Percentiles rank a stretch among this genome's conserved stretches.
These are phyloP conservation scores for Hypomyces perniciosus DNA, from an alignment of 2,329 filamentous ascomycete species.

Conservation along the genomic window DNA sequence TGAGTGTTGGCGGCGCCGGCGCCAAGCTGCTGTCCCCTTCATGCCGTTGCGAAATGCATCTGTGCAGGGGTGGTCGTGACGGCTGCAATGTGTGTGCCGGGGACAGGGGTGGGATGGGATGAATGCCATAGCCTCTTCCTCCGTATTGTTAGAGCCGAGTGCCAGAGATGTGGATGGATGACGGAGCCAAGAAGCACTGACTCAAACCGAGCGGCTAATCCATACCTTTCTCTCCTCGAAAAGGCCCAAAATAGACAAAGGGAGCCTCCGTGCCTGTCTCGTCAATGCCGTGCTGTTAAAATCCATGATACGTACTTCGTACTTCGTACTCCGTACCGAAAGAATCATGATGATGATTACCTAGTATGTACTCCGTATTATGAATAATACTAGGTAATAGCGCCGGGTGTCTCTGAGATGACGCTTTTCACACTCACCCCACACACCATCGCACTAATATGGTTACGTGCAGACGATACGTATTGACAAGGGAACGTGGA, in stretches of 20 bases:
- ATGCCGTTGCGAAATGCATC: conserved; percentile 11
- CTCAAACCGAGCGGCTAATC: too few species aligned
- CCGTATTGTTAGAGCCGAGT: conserved; percentile 6
- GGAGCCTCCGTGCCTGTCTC: too few species aligned
- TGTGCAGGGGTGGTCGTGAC: conserved; percentile 13
- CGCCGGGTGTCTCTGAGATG: too few species aligned
- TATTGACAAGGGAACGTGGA: not conserved
- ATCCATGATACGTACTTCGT: too few species aligned
- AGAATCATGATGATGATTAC: too few species aligned
- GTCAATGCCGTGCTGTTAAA: too few species aligned
- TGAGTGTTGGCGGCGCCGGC: conserved; percentile 10
- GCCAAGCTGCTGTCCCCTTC: conserved; percentile 9
- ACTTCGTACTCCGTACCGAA: too few species aligned
- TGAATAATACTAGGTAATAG: too few species aligned
- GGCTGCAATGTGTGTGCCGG: conserved; percentile 13
- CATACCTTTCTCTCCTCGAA: too few species aligned
- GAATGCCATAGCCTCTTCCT: conserved; percentile 1
- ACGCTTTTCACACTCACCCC: not conserved
- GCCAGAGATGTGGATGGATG: conserved; percentile 5
- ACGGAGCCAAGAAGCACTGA: not conserved
- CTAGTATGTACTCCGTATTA: too few species aligned
- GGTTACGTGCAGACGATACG: not conserved
- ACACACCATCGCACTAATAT: not conserved
- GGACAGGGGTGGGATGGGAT: conserved; percentile 11
- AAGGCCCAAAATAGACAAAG: too few species aligned